phyloP scores from a whole-genome alignment of 2,329 filamentous ascomycete genomes.

The Mycocentrospora acerina region DNA sequence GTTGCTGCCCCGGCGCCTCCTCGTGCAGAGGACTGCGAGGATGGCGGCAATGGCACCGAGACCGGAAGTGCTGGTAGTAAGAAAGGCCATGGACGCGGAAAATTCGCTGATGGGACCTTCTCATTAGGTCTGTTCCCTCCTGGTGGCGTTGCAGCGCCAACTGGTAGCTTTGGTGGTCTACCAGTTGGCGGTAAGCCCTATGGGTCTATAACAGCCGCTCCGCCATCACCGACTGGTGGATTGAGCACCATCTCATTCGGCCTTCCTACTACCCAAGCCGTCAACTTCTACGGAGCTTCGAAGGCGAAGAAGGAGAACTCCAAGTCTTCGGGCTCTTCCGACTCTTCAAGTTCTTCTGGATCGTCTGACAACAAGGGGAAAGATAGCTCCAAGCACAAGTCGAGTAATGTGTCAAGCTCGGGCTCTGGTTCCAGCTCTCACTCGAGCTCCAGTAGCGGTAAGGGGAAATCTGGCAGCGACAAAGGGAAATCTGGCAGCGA shows the following conservation, averaged over 20 bases:
- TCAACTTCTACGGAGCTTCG: not conserved
- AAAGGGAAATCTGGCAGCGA: too few relatives aligned
- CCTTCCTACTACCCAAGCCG: constrained; percentile 2
- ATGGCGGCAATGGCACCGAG: constrained; percentile 6
- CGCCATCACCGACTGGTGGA: constrained; percentile 5
- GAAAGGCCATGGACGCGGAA: constrained; percentile 1
- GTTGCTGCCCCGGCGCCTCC: constrained; percentile 19
- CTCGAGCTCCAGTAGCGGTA: too few relatives aligned
- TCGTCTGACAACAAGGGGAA: too few relatives aligned
- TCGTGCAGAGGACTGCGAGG: constrained; percentile 5
- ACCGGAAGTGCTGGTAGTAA: not conserved
- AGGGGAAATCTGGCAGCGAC: too few relatives aligned
- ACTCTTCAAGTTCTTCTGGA: constrained; percentile 1
- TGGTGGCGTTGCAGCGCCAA: constrained; percentile 6
- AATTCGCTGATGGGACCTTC: constrained; percentile 1
- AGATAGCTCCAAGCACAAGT: too few relatives aligned
- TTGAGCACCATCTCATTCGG: constrained; percentile 15
- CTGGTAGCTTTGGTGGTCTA: constrained; percentile 3
- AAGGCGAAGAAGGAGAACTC: constrained; percentile 3
- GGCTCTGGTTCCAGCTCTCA: too few relatives aligned
- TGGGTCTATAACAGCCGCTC: constrained; percentile 6
- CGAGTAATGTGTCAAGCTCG: too few relatives aligned
- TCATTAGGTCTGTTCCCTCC: constrained; percentile 9
- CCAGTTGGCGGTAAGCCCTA: constrained; percentile 2
- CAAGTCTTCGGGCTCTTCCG: constrained; percentile 4